Evolutionary conservation across 331 rosid species (phyloP), one percentile per base, ranked within the genome.

Genomic region (Prunus yedoensis): DNA sequence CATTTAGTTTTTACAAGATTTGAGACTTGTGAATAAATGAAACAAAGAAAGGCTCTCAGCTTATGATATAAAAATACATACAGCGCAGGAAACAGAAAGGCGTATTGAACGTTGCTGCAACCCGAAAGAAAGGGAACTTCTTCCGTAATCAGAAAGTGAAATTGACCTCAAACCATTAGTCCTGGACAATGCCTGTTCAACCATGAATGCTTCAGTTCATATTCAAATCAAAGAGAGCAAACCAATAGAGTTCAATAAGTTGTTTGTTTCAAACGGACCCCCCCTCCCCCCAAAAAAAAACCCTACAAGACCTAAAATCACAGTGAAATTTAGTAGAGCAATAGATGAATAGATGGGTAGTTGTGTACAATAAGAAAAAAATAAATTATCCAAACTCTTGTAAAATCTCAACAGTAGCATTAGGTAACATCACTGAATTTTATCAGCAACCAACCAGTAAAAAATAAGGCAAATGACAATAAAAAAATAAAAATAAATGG

Each of bases 1-100:
- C 10, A 8, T 28, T 28, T 1, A 0, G 3, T 11, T 70, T 70
- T 52, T 18, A 4, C 43, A 1, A 27, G 12, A 21, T 53, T 21
- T 12, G 57, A 46, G 56, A 67, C 57, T 23, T 12, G 1, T 9
- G 5, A 8, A 23, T n/a, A 21, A 54, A 3, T 51, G 17, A 51
- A 51, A 51, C 15, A 13, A 51, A 3, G 17, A 51, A 51, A 5
- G 56, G 18, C 18, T 51, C 41, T 49, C 71, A 45, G 30, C 13
- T 7, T 49, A 66, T 10, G 5, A 66, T 12, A 66, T 5, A 51
- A 74, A 5, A 32, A 13, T 27, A 83, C 94, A 63, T 85, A 89
- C 94, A n/a, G 90, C 90, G 18, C 90, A 89, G 45, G 82, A 81
- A 77, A 89, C 81, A 20, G 68, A 74, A 32, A 89, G 87, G 58